phyloP scores from a whole-genome alignment of 2,329 filamentous ascomycete genomes.

The Berkeleyomyces rouxiae region DNA sequence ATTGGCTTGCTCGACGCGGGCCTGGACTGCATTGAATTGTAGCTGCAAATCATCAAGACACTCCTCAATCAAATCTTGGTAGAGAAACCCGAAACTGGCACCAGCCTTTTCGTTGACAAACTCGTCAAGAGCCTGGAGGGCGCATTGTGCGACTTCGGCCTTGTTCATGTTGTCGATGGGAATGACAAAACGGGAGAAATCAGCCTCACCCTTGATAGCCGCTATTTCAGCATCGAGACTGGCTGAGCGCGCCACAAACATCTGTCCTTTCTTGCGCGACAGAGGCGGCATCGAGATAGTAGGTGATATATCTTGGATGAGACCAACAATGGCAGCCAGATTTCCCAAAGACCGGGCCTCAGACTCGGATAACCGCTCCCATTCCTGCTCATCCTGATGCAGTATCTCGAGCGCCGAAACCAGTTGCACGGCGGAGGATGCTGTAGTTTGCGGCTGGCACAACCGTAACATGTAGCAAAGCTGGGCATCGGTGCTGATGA shows the following conservation, averaged over 20 bases:
- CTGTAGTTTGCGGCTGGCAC: constrained; percentile 24
- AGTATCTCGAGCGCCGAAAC: constrained; percentile 26
- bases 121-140: constrained; percentile 23
- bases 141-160: constrained; percentile 22
- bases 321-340: constrained; percentile 23
- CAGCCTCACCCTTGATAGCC: constrained; percentile 23
- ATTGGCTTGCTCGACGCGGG: constrained; percentile 15
- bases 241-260: constrained; percentile 21
- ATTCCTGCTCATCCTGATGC: constrained; percentile 21
- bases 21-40: constrained; percentile 16
- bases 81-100: constrained; percentile 26
- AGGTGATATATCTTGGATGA: constrained; percentile 24
- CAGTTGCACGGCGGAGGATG: constrained; percentile 29
- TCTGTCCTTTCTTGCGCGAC: constrained; percentile 25
- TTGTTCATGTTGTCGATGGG: constrained; percentile 28
- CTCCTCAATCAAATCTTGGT: constrained; percentile 27
- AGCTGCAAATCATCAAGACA: constrained; percentile 21
- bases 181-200: constrained; percentile 24
- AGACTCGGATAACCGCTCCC: constrained; percentile 20
- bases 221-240: constrained; percentile 24
- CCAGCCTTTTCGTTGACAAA: constrained; percentile 25
- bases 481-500: constrained; percentile 24
- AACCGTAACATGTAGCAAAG: constrained; percentile 27
- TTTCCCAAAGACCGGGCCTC: constrained; percentile 23
- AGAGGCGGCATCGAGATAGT: constrained; percentile 22